Percentiles rank a stretch among this genome's conserved stretches.
phyloP scores from a whole-genome alignment of 352 stramenopile species.

The Pythium phragmitis region DNA sequence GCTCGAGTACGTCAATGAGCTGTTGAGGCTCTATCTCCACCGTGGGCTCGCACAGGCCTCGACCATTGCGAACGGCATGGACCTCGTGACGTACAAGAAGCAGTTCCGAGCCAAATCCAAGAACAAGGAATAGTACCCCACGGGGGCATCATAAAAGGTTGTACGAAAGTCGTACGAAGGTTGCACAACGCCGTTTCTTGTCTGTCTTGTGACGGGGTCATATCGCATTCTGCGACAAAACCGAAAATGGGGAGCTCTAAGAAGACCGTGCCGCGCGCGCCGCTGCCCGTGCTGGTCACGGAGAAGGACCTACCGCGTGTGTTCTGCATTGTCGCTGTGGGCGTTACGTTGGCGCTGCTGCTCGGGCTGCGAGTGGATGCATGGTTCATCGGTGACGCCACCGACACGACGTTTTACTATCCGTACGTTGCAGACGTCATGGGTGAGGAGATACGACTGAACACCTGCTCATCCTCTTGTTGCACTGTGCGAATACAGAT shows the following conservation, averaged over 20 bases:
- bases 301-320: constrained; percentile 50
- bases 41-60: constrained; percentile 70
- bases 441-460: too few relatives aligned
- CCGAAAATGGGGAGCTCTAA: constrained; percentile 9
- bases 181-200: constrained; percentile 17
- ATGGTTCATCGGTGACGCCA: constrained; percentile 40
- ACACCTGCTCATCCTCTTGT: too few relatives aligned
- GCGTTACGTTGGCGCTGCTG: constrained; percentile 31
- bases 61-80: constrained; percentile 78
- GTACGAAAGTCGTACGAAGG: constrained; percentile 21
- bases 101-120: constrained; percentile 28
- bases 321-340: constrained; percentile 34
- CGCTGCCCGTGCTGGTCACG: constrained; percentile 57
- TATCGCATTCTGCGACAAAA: background rate
- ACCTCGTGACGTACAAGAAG: constrained; percentile 54
- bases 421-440: constrained; percentile 30
- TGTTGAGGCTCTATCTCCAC: constrained; percentile 82
- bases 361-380: constrained; percentile 57
- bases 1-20: constrained; percentile 64
- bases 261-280: constrained; percentile 21
- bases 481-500: constrained; percentile 26
- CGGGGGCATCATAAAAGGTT: background rate
- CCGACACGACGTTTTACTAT: constrained; percentile 51
- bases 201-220: background rate
- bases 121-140: constrained; percentile 8